phyloP scores from a whole-genome alignment of 306 rosid species.

The Ochetophila trinervis region DNA sequence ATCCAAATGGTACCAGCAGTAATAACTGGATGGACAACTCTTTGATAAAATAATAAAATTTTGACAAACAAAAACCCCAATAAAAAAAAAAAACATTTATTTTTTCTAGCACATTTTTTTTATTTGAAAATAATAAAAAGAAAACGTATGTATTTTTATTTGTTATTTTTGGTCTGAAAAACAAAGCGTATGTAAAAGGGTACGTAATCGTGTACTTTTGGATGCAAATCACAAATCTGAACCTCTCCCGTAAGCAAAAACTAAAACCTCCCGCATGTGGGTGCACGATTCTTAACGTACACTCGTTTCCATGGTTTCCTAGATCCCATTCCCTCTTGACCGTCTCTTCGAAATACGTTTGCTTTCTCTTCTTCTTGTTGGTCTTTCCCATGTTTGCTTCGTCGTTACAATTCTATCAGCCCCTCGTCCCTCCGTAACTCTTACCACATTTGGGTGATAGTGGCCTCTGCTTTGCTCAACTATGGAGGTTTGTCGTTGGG shows the following conservation, averaged over 20 bases:
- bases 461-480: conserved; percentile 13
- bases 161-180: too few species aligned
- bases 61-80: too few species aligned
- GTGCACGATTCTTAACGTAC: conserved; percentile 59
- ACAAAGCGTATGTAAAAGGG: too few species aligned
- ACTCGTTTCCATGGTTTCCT: conserved; percentile 34
- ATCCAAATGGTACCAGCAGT: too few species aligned
- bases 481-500: conserved; percentile 45
- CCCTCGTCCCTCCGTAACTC: conserved; percentile 13
- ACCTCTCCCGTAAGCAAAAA: not conserved
- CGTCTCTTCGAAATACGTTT: conserved; percentile 14
- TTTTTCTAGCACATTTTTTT: too few species aligned
- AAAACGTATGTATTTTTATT: too few species aligned
- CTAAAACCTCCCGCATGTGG: conserved; percentile 13
- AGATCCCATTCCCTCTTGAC: conserved; percentile 53
- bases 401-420: conserved; percentile 5
- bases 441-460: conserved; percentile 28
- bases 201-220: conserved; percentile 15
- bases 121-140: too few species aligned
- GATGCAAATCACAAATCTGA: conserved; percentile 12
- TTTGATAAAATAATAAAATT: too few species aligned
- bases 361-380: not conserved
- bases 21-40: too few species aligned
- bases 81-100: too few species aligned
- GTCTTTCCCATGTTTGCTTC: conserved; percentile 23